phyloP scores from a whole-genome alignment of 2,329 filamentous ascomycete species.

The Juglanconis juglandina region DNA sequence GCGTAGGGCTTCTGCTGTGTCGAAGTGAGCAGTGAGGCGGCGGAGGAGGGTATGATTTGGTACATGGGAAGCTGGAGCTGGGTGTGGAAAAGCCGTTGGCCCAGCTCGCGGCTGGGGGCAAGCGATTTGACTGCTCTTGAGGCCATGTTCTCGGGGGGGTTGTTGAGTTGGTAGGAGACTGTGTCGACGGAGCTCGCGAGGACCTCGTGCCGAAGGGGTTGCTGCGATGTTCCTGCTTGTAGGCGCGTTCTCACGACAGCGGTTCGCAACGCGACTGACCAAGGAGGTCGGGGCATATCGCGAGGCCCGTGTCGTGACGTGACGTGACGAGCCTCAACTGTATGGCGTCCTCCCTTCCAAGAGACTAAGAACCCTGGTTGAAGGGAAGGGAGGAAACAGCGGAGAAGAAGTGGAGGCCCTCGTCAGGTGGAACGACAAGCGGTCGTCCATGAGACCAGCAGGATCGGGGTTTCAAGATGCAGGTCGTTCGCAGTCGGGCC shows the following conservation, averaged over 20 bases:
- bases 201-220: slow-evolving; percentile 22
- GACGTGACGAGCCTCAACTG: neutral
- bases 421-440: neutral
- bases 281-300: slow-evolving; percentile 2
- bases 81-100: slow-evolving; percentile 8
- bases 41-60: neutral
- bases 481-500: slow-evolving; percentile 5
- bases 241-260: neutral
- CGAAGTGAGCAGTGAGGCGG: neutral
- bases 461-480: neutral
- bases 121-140: slow-evolving; percentile 1
- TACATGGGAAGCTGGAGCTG: slow-evolving; percentile 7
- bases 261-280: neutral
- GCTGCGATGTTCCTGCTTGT: neutral
- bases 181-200: slow-evolving; percentile 27
- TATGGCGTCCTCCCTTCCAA: neutral
- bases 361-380: neutral
- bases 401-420: neutral
- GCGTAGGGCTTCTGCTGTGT: slow-evolving; percentile 5
- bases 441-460: slow-evolving; percentile 11
- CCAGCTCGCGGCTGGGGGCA: slow-evolving; percentile 1
- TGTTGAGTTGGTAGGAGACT: slow-evolving; percentile 14
- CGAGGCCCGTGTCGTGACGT: neutral
- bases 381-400: slow-evolving; percentile 1
- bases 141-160: neutral